Percentiles rank a stretch among this genome's conserved stretches.
Evolutionary conservation across 2,329 filamentous ascomycete species (phyloP).

Genomic region (Hypoxylon sp.): DNA sequence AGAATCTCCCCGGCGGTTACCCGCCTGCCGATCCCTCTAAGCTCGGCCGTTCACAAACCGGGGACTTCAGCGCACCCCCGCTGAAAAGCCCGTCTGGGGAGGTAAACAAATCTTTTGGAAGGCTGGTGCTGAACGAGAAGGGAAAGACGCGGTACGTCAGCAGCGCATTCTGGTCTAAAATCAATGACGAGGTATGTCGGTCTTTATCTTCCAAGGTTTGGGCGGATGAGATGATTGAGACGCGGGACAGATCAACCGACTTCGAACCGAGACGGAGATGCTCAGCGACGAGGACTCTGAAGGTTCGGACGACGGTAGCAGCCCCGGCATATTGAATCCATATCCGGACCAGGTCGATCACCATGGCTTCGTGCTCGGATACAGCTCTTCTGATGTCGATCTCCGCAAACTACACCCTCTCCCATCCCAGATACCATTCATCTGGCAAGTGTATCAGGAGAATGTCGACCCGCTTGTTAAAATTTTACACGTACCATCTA

Average conservation of each 20-base stretch:
- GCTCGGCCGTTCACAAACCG: constrained; percentile 43
- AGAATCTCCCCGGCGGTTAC: constrained; percentile 43
- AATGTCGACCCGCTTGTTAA: constrained; percentile 82
- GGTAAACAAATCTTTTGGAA: constrained; percentile 71
- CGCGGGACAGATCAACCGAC: constrained; percentile 49
- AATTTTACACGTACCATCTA: constrained; percentile 78
- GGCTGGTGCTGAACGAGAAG: constrained; percentile 78
- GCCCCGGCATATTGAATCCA: constrained; percentile 59
- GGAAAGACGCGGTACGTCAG: constrained; percentile 81
- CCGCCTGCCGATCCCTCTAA: constrained; percentile 37
- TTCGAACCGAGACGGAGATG: constrained; percentile 66
- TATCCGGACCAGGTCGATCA: constrained; percentile 64
- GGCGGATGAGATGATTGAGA: constrained; percentile 1
- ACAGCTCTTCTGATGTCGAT: constrained; percentile 79
- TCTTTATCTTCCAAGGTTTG: neutral
- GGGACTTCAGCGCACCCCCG: constrained; percentile 46
- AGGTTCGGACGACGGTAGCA: constrained; percentile 72
- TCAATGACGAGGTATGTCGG: constrained; percentile 77
- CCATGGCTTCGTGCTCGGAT: constrained; percentile 81
- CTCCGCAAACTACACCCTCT: constrained; percentile 75
- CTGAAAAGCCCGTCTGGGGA: constrained; percentile 54
- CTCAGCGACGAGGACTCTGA: constrained; percentile 71
- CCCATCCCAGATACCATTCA: constrained; percentile 74
- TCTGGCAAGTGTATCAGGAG: constrained; percentile 80
- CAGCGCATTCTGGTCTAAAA: constrained; percentile 81